Evolutionary conservation across 164 flowering plant genomes (phyloP), one percentile per base, ranked within the genome.

Genomic region (Cinnamomum chago): DNA sequence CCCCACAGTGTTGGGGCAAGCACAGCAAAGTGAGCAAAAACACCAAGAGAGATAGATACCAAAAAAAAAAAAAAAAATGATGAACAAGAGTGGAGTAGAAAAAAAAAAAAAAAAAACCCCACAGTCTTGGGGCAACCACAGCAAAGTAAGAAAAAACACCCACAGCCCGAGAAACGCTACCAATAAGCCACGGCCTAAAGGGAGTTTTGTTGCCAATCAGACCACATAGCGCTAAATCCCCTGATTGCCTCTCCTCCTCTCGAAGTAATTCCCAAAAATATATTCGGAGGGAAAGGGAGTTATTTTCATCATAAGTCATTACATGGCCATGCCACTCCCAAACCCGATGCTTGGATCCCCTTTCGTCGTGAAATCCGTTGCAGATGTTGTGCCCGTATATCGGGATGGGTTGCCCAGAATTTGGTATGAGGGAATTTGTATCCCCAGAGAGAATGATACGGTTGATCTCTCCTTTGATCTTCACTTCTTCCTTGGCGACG

Each of bases 301-400:
- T 81, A 70, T 89, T 95, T 50, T 92, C 95, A 82, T 95, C 97
- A 71, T 86, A 91, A 75, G 91, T 70, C 98, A 93, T 90, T 1
- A 95, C 85, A 75, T 93, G 99, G 11, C 99, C 98, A 67, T 95
- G 99, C 99, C 99, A 95, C 82, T 95, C 99, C 99, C 99, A 95
- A 0, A 93, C 98, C 69, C 99, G 87, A 55, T 93, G 92, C 71
- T 90, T 94, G 27, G 3, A 0, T 30, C 33, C 93, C 6, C 62
- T 70, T 20, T 93, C 94, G 69, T 87, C 87, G 27, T 88, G 97
- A 73, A 80, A 89, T 40, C 92, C 93, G 55, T 93, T 89, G 67
- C 98, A 95, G 17, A 95, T 81, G 75, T 95, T 88, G 76, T 92
- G 95, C 2, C 93, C 95, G 3, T 91, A 89, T 28, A 95, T 74